A percentile compares a stretch with the other conserved stretches of the same genome.
phyloP scores from a whole-genome alignment of 164 flowering plant genomes.

The Protea cynaroides region DNA sequence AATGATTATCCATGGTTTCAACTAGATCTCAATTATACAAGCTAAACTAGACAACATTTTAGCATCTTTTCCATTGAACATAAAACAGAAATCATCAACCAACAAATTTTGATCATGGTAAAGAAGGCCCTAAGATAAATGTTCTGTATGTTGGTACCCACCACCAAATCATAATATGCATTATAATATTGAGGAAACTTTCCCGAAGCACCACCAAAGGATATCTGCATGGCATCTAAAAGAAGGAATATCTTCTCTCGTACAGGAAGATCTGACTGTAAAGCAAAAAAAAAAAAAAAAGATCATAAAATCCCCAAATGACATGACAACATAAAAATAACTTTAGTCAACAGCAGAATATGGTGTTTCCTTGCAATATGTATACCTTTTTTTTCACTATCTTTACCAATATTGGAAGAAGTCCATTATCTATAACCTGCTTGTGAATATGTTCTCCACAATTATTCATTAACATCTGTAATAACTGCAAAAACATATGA shows the following conservation, averaged over 20 bases:
- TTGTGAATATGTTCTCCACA: conserved; percentile 78
- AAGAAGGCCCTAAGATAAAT: not conserved
- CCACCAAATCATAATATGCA: conserved; percentile 93
- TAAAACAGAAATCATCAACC: not conserved
- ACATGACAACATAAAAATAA: not conserved
- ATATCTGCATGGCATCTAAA: conserved; percentile 92
- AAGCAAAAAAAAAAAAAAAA: conserved; percentile 2
- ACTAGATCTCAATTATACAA: not conserved
- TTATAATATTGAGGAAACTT: conserved; percentile 87
- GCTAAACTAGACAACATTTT: not conserved
- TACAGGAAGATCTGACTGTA: conserved; percentile 76
- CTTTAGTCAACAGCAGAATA: conserved; percentile 1
- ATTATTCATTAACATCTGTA: conserved; percentile 96
- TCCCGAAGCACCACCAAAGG: conserved; percentile 92
- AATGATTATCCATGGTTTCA: not conserved
- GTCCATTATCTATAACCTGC: conserved; percentile 68
- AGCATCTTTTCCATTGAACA: too few species aligned
- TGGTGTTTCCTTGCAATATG: not conserved
- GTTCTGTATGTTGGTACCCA: conserved; percentile 32
- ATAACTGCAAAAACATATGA: conserved; percentile 44
- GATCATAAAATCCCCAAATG: not conserved
- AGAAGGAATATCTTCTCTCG: conserved; percentile 90
- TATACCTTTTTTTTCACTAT: conserved; percentile 91
- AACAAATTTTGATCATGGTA: not conserved
- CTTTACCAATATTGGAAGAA: conserved; percentile 80